Percentiles rank a stretch among this genome's conserved stretches.
These are phyloP conservation scores for Cytospora leucostoma DNA, from an alignment of 2,329 filamentous ascomycete genomes.

Conservation along the genomic window DNA sequence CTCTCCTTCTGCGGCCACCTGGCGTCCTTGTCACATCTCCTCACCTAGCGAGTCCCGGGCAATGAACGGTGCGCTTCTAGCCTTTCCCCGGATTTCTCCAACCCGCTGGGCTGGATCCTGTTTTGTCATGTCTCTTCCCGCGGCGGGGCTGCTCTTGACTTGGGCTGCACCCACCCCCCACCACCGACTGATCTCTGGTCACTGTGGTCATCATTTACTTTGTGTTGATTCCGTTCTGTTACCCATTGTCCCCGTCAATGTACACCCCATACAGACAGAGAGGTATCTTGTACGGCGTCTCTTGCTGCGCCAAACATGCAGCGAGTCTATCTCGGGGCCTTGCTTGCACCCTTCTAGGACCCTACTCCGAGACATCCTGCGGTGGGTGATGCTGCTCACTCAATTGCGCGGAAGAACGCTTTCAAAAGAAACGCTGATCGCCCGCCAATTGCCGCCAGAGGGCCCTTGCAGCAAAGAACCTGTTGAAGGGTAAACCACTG, in stretches of 20 bases:
- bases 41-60: constrained; percentile 8
- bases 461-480: background rate
- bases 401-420: background rate
- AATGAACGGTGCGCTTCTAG: constrained; percentile 1
- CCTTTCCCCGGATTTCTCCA: constrained; percentile 17
- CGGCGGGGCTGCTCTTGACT: constrained; percentile 20
- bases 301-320: background rate
- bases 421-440: background rate
- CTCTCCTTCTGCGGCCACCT: background rate
- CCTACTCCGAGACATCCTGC: background rate
- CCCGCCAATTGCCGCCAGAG: background rate
- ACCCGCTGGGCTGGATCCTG: constrained; percentile 13
- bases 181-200: background rate
- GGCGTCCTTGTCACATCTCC: constrained; percentile 5
- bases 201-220: background rate
- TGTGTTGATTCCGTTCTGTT: background rate
- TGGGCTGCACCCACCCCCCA: background rate
- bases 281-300: background rate
- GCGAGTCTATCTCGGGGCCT: background rate
- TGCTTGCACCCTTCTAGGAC: background rate
- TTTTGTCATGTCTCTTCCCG: constrained; percentile 22
- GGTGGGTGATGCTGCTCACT: background rate
- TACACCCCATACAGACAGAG: background rate
- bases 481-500: background rate
- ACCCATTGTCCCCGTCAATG: background rate